Conservation (phyloP, 1,284 basidiomycete species). For the Dichomitus squalens region DNA sequence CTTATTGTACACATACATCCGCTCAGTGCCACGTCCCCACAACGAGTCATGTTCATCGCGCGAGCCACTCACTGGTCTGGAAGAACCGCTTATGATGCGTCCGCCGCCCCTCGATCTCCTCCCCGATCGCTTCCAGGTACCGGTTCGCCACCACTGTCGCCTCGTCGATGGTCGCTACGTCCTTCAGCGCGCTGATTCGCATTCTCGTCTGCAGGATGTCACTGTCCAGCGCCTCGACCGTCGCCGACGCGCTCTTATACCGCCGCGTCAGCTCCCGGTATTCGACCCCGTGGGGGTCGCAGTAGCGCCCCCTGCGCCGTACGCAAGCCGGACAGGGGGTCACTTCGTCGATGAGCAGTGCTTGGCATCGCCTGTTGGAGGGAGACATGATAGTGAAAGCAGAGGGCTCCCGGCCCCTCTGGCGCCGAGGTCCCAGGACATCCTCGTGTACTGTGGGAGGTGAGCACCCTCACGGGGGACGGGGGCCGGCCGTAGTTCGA, state of each 20-base stretch:
- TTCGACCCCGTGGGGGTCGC: slow-evolving; percentile 2
- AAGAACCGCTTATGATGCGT: slow-evolving; percentile 6
- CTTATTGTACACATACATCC: background rate
- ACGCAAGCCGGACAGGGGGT: background rate
- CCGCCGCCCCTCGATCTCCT: slow-evolving; percentile 4
- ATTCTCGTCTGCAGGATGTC: background rate
- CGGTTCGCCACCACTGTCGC: background rate
- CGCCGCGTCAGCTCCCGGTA: slow-evolving; percentile 4
- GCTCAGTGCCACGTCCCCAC: background rate
- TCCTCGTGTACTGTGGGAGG: too few species aligned
- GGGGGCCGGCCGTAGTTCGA: too few species aligned
- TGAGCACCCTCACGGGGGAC: too few species aligned
- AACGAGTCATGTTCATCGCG: background rate
- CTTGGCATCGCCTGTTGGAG: slow-evolving; percentile 4
- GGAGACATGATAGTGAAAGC: too few species aligned
- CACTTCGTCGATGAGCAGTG: slow-evolving; percentile 8
- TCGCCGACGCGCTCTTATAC: slow-evolving; percentile 6
- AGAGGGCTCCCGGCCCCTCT: too few species aligned
- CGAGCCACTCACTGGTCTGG: background rate
- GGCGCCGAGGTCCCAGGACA: too few species aligned
- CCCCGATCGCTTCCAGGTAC: slow-evolving; percentile 1
- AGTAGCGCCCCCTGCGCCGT: background rate
- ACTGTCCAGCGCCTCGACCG: background rate
- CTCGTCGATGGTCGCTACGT: background rate
- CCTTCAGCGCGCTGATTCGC: background rate